Base-by-base conservation (phyloP, 1,284 basidiomycete genomes). In the Ceratobasidium sp. region DNA sequence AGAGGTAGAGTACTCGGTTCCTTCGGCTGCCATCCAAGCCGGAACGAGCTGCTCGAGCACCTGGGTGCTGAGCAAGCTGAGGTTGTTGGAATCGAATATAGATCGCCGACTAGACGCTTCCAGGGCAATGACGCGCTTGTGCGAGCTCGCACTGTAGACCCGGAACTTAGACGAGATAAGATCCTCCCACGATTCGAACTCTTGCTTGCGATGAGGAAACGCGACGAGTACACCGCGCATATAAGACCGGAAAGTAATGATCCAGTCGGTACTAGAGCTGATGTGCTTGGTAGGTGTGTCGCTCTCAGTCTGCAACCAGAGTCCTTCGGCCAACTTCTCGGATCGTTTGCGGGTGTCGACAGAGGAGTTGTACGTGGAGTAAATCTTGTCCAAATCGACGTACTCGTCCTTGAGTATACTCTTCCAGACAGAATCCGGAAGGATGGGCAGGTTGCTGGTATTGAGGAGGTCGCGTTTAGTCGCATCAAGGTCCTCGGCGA, bases 341-440 rank as follows among this genome's bases (percentile, higher is more conserved):
- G 31, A 50, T 17, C 9, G 6, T 36, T 29, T 51, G 45, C 17
- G 44, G 53, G n/a, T 36, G 19, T 60, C 57, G 27, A 29, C 29
- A 6, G 57, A 17, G 36, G n/a, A 60, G 57, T 41, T 60, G n/a
- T 19, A 19, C 4, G 19, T 19, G n/a, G 73, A 72, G 36, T 54
- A 71, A 33, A 74, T 48, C 29, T 73, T 74, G 66, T 74, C 51
- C 31, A 74, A 51, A 36, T 74, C 73, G 44, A 74, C 54, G 45
- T 74, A 74, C 24, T 47, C 22, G 41, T 73, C n/a, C 24, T 15
- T 8, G 11, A 73, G 50, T 69, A 74, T 48, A 22, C 24, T 22
- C 19, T 73, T 63, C 73, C 73, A 74, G n/a, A 74, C 47, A 6
- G 66, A 50, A 27, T 22, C 33, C 14, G 73, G 73, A 50, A 74